phyloP scores from a whole-genome alignment of 495 filamentous ascomycete genomes.

The Talaromyces borbonicus region DNA sequence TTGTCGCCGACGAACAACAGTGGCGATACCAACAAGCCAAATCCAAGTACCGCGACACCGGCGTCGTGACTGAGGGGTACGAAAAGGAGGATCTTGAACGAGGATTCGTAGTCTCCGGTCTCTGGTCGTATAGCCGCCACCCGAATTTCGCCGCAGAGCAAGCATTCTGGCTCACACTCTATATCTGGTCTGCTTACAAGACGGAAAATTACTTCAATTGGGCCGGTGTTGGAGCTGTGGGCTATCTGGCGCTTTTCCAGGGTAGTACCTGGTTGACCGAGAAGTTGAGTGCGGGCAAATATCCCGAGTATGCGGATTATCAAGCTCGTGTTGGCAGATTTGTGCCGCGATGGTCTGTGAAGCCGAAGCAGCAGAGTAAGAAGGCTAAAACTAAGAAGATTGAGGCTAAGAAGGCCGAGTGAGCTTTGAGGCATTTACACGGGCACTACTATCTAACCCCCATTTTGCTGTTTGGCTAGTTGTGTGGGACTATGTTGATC shows the following conservation, averaged over 20 bases:
- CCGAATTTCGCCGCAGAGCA: conserved; percentile 95
- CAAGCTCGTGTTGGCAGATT: conserved; percentile 74
- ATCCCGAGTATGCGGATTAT: conserved; percentile 81
- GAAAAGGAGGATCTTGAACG: conserved; percentile 73
- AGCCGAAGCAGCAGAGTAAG: conserved; percentile 16
- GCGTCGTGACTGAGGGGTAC: conserved; percentile 17
- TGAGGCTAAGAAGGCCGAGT: neutral
- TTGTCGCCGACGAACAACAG: conserved; percentile 84
- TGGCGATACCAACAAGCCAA: conserved; percentile 88
- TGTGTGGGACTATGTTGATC: too few species aligned
- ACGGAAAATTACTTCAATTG: conserved; percentile 66
- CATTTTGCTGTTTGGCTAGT: too few species aligned
- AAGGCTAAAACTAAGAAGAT: neutral
- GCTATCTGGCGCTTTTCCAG: conserved; percentile 75
- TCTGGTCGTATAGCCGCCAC: conserved; percentile 82
- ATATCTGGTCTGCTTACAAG: conserved; percentile 73
- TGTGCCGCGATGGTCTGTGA: conserved; percentile 51
- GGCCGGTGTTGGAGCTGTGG: conserved; percentile 59
- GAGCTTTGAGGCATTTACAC: too few species aligned
- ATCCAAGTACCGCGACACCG: conserved; percentile 33
- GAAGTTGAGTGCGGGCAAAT: conserved; percentile 66
- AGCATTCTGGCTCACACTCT: conserved; percentile 77
- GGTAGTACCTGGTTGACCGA: conserved; percentile 83
- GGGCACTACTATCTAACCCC: too few species aligned
- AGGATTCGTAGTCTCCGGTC: conserved; percentile 76